phyloP scores from a whole-genome alignment of 768 basidiomycete genomes.

The Suillus brevipes region DNA sequence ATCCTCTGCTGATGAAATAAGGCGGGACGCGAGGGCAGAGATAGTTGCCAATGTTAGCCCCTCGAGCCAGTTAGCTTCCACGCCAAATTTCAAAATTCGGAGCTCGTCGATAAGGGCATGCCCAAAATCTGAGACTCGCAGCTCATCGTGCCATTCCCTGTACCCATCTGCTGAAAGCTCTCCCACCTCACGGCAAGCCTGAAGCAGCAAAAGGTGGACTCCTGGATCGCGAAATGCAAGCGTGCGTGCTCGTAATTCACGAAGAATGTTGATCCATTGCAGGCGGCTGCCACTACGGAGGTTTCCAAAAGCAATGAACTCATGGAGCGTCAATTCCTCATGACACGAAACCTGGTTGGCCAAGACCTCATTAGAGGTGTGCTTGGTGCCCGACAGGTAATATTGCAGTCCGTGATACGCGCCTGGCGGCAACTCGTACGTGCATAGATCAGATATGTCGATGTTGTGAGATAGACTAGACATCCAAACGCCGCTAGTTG shows the following conservation, averaged over 20 bases:
- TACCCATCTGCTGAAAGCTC: slow-evolving; percentile 15
- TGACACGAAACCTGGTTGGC: no score
- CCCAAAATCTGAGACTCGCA: slow-evolving; percentile 34
- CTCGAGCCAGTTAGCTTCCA: slow-evolving; percentile 41
- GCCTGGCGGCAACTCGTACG: slow-evolving; percentile 30
- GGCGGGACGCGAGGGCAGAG: slow-evolving; percentile 30
- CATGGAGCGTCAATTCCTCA: no score
- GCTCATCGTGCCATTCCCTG: slow-evolving; percentile 40
- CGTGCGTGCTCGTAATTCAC: no score
- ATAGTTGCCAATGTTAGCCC: slow-evolving; percentile 28
- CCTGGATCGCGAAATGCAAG: slow-evolving; percentile 37
- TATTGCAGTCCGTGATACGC: slow-evolving; percentile 38
- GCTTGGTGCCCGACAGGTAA: slow-evolving; percentile 35
- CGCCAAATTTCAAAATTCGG: slow-evolving; percentile 28
- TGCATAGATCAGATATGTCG: slow-evolving; percentile 26
- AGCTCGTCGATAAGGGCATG: slow-evolving; percentile 32
- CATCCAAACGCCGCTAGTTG: no score
- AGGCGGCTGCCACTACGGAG: no score
- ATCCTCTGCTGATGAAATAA: slow-evolving; percentile 27
- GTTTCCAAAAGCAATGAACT: no score
- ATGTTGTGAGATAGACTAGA: slow-evolving; percentile 11
- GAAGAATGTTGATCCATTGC: no score
- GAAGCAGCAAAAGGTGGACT: slow-evolving; percentile 40
- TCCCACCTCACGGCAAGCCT: slow-evolving; percentile 43
- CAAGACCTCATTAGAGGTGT: no score